phyloP scores from a whole-genome alignment of 2,329 filamentous ascomycete genomes.

The Microascus cirrosus region DNA sequence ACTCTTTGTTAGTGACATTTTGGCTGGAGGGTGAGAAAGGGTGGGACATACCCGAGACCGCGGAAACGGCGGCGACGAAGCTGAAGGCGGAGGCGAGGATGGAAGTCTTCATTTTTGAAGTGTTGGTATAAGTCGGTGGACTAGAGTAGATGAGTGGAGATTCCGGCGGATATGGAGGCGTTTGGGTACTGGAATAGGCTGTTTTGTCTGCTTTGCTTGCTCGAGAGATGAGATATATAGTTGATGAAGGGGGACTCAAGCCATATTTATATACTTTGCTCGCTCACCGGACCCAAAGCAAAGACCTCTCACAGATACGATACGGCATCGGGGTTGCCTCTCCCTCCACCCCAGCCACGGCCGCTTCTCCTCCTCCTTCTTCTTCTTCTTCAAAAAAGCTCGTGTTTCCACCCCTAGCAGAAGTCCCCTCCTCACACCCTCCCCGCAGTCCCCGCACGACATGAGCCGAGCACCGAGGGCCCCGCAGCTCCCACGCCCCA shows the following conservation, averaged over 20 bases:
- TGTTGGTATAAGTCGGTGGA: background rate
- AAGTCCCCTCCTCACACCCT: too few species aligned
- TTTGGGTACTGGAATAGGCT: background rate
- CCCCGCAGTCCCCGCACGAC: too few species aligned
- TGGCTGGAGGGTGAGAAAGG: background rate
- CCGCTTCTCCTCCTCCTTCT: too few species aligned
- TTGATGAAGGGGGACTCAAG: background rate
- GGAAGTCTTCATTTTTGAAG: slow-evolving; percentile 30
- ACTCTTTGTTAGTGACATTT: background rate
- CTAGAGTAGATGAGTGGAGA: background rate
- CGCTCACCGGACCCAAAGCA: background rate
- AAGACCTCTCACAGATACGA: background rate
- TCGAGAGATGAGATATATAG: background rate
- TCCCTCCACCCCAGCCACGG: background rate
- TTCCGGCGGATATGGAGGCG: background rate
- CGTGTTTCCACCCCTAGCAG: too few species aligned
- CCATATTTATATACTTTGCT: background rate
- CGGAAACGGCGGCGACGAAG: slow-evolving; percentile 24
- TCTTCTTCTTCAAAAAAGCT: too few species aligned
- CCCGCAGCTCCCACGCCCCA: too few species aligned
- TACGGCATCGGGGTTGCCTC: background rate
- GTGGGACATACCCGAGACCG: slow-evolving; percentile 19
- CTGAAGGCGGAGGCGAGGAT: slow-evolving; percentile 26
- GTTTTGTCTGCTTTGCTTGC: background rate
- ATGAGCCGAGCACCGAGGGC: too few species aligned